Evolutionary conservation across 2,329 filamentous ascomycete species (phyloP), one percentile per base, ranked within the genome.

Genomic region (Graphium sp.): DNA sequence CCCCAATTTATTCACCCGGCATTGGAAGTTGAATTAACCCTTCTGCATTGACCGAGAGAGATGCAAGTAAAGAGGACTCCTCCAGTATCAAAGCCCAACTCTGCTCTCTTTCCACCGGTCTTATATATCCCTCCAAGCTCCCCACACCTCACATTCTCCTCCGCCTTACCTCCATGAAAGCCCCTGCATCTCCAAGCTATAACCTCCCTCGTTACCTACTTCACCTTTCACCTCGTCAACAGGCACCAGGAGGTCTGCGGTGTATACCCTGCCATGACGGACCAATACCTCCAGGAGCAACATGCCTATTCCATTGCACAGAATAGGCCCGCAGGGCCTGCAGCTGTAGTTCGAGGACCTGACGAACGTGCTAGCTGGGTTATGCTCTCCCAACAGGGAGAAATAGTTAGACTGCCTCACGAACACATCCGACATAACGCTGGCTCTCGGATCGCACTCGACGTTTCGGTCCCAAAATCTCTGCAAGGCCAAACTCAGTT

Each of bases 341-440:
- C 35, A 9, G 30, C 34, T n/a, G 25, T 24, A 26, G 25, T 21
- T 19, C 29, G 24, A 12, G 52, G 65, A 46, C 56, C 63, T 70
- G 55, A 71, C 56, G 56, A 67, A 47, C 50, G 50, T 41, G 50
- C 55, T 46, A 72, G 66, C 43, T 94, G 87, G 87, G 87, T 94
- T 25, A 94, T 94, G 85, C 72, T 92, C 45, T 73, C 77, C 45
- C 68, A 77, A 45, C 49, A 58, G 22, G 61, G 64, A 40, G 72
- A 76, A 34, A 89, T 93, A 53, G 76, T 91, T 46, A 81, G 78
- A 44, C 69, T 94, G 26, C 80, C 81, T 24, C 74, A 78, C 47
- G 87, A 95, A 58, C 74, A 74, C 41, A 74, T 82, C 36, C 66
- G 91, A 34, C 81, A 80, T 53, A 78, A 73, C 39, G 84, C 83